Evolutionary conservation across 2,329 filamentous ascomycete genomes (phyloP).

Genomic region (Eutypella sp.): DNA sequence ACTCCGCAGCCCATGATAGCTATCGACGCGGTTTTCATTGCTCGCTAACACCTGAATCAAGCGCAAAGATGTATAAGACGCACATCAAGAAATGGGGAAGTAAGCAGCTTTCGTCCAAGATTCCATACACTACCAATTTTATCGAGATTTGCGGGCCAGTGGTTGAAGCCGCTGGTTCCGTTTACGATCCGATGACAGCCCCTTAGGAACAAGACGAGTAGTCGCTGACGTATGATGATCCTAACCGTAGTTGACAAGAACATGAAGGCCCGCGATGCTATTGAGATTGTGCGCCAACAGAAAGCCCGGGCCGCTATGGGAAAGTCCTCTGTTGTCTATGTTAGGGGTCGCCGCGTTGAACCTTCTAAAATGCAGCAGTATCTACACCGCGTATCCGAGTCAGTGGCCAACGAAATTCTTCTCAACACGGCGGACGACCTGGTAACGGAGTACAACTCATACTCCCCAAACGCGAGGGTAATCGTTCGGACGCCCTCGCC

Average conservation of each 20-base stretch:
- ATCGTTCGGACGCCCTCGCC: slow-evolving; percentile 24
- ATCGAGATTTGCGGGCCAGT: no score
- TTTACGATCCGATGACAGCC: neutral
- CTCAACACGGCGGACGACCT: neutral
- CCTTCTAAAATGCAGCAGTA: slow-evolving; percentile 26
- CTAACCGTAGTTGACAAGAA: slow-evolving; percentile 22
- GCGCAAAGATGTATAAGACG: slow-evolving; percentile 26
- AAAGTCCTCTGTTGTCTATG: slow-evolving; percentile 23
- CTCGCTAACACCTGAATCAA: slow-evolving; percentile 8
- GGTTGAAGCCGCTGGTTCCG: no score
- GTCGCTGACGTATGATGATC: neutral
- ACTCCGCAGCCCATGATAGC: neutral
- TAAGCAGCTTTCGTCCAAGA: neutral
- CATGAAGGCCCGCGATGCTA: slow-evolving; percentile 25
- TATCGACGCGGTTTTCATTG: neutral
- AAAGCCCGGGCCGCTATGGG: slow-evolving; percentile 22
- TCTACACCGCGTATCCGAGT: slow-evolving; percentile 15
- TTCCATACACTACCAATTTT: no score
- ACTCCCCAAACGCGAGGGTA: slow-evolving; percentile 11
- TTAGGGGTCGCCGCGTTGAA: slow-evolving; percentile 22
- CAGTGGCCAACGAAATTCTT: slow-evolving; percentile 21
- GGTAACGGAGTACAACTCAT: neutral
- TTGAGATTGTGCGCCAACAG: slow-evolving; percentile 27
- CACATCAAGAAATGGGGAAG: slow-evolving; percentile 26
- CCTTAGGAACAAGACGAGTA: neutral